phyloP scores from a whole-genome alignment of 768 basidiomycete species.

The Pleurotus platypus region DNA sequence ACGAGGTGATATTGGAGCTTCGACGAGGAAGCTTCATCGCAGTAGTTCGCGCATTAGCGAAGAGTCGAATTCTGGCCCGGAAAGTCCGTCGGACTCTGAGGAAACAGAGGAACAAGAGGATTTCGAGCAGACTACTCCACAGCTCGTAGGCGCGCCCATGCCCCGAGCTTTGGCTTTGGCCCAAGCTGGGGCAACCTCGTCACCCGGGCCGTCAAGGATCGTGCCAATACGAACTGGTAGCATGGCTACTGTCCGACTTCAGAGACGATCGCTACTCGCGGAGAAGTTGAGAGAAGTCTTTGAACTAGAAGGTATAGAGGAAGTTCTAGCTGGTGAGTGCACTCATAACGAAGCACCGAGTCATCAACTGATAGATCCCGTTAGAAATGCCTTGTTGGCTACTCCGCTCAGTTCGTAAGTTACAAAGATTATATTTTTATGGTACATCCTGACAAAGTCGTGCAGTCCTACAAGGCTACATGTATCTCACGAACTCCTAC shows the following conservation, averaged over 20 bases:
- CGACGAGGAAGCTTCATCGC: slow-evolving; percentile 15
- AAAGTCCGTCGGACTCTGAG: slow-evolving; percentile 34
- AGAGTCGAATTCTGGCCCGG: slow-evolving; percentile 27
- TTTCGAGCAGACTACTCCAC: slow-evolving; percentile 54
- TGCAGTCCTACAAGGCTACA: slow-evolving; percentile 91
- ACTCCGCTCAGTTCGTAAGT: slow-evolving; percentile 83
- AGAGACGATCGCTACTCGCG: slow-evolving; percentile 71
- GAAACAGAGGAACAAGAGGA: slow-evolving; percentile 49
- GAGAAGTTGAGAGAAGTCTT: slow-evolving; percentile 90
- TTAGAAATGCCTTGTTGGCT: slow-evolving; percentile 94
- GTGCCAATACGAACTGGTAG: slow-evolving; percentile 49
- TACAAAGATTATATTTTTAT: no score
- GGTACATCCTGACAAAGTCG: not conserved
- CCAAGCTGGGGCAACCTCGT: not conserved
- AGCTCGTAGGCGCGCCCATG: slow-evolving; percentile 13
- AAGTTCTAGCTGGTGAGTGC: slow-evolving; percentile 76
- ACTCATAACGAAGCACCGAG: not conserved
- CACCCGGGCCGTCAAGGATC: slow-evolving; percentile 12
- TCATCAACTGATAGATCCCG: slow-evolving; percentile 5
- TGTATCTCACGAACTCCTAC: slow-evolving; percentile 92
- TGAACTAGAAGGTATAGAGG: slow-evolving; percentile 72
- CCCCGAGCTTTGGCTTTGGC: not conserved
- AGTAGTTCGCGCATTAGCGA: slow-evolving; percentile 21
- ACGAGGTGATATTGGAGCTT: slow-evolving; percentile 29
- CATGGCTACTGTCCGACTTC: slow-evolving; percentile 67